Base-by-base conservation (phyloP, 306 rosid genomes). In the Pyrus pyrifolia region DNA sequence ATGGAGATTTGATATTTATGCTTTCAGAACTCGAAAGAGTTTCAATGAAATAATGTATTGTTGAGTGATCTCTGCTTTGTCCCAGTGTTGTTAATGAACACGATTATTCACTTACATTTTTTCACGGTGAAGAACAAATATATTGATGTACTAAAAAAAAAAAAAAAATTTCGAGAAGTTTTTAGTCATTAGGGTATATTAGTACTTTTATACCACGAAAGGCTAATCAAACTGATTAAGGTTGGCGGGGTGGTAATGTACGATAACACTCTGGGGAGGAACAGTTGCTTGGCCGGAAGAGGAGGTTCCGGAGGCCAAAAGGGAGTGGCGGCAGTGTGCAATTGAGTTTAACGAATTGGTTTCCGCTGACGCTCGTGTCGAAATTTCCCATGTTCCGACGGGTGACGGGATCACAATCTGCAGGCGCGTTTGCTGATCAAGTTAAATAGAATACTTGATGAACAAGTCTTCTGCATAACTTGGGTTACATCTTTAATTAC, bases 401-500 rank as follows among this genome's bases (percentile, higher is more conserved):
- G 95, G 95, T 3, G 92, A 90, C 21, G 92, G 90, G 6, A 66
- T 83, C 83, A 77, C 84, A 21, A 78, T 86, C 42, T 88, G 89
- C 80, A 86, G 69, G 81, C 86, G 90, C 35, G 59, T 74, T 46
- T 21, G 40, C 58, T 87, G 63, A 58, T 42, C 45, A 1, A 38
- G 42, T 38, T 7, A 7, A 38, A 38, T 0, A 1, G 0, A 7
- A 38, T 38, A 8, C 42, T 38, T 38, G 42, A 35, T 6, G 4
- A 35, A 6, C 40, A 35, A 35, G 40, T 35, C 6, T 35, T 35
- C 1, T 35, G 8, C 40, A 35, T 35, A 35, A 5, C 40, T 35
- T 6, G 40, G 2, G 40, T 6, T 35, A 35, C 38, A 35, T 35
- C 8, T 35, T 6, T 35, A 35, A 35, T 35, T 35, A 35, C 38